Base-by-base conservation (phyloP, 257 asterid genomes). In the Ballota nigra region DNA sequence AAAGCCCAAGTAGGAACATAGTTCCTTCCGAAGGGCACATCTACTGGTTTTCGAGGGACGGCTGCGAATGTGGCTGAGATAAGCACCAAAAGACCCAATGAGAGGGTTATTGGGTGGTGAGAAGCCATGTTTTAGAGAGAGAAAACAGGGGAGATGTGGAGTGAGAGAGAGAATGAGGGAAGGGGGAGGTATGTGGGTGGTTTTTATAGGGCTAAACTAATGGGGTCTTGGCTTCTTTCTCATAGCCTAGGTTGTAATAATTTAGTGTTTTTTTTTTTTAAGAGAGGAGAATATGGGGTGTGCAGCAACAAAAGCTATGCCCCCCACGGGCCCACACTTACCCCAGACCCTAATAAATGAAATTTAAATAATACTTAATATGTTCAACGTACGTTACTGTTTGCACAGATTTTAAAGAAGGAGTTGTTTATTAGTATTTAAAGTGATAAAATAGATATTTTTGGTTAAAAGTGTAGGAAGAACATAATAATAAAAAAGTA, bases 1-100 rank as follows among this genome's bases (percentile, higher is more conserved):
- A 86, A 86, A 66, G 97, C 97, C 97, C 97, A 88, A 0, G 86
- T 80, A 18, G 93, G 93, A 1, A 76, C 77, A 49, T 90, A 90
- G 82, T 90, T 90, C 52, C 91, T 84, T 19, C 93, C 93, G 12
- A 90, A 90, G 43, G 93, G 83, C 1, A 88, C 97, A 69, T 90
- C 87, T 6, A 83, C 75, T 16, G 97, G 70, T 62, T 66, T 85
- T 70, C 49, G 82, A 0, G 88, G 97, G 0, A 80, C 28, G 26
- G 81, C 84, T 2, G 72, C 96, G 69, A 72, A 22, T 68, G 86
- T 83, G 22, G 70, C 87, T n/a, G 73, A 55, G 18, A 74, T 20
- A 58, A 81, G 22, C 68, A 80, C 9, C 6, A 75, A 0, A 36
- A 82, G 3, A 10, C 67, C 75, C 36, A 68, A 7, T 13, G 62